Conservation (phyloP, 352 stramenopile species). For the Globisporangium emineosum region DNA sequence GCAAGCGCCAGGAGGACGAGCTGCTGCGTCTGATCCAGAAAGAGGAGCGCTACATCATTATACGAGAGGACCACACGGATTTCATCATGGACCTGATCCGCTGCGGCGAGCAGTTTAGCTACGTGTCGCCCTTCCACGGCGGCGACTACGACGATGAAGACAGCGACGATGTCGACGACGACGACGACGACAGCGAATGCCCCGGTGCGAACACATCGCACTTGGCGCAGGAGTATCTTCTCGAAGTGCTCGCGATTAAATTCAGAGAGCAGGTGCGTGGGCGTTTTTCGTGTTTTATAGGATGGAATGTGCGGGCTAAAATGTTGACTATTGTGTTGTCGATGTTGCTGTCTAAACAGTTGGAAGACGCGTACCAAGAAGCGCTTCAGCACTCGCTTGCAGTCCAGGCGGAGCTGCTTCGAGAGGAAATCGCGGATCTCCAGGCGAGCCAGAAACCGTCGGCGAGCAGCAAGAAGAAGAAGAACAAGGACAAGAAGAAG, state of each 20-base stretch:
- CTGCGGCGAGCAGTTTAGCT: conserved; percentile 75
- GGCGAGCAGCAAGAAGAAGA: conserved; percentile 67
- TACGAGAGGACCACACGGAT: conserved; percentile 73
- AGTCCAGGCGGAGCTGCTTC: conserved; percentile 67
- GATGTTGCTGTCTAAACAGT: conserved; percentile 23
- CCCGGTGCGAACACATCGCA: conserved; percentile 74
- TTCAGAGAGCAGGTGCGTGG: conserved; percentile 66
- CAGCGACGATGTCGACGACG: conserved; percentile 42
- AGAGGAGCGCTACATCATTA: conserved; percentile 83
- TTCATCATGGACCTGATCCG: conserved; percentile 82
- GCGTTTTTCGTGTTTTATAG: background rate
- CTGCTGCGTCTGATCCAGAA: conserved; percentile 73
- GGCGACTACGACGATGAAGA: conserved; percentile 28
- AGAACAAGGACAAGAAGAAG: conserved; percentile 75
- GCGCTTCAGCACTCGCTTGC: conserved; percentile 73
- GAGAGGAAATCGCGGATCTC: conserved; percentile 68
- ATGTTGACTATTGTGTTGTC: conserved; percentile 3
- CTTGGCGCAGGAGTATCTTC: conserved; percentile 70
- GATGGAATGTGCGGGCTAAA: background rate
- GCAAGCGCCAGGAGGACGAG: conserved; percentile 65
- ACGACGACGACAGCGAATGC: conserved; percentile 62
- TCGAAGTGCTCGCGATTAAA: conserved; percentile 78
- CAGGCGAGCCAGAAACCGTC: conserved; percentile 57
- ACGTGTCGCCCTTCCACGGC: conserved; percentile 43
- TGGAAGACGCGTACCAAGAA: conserved; percentile 76